phyloP scores from a whole-genome alignment of 169 alveolate species.

The Cryptosporidium meleagridis region DNA sequence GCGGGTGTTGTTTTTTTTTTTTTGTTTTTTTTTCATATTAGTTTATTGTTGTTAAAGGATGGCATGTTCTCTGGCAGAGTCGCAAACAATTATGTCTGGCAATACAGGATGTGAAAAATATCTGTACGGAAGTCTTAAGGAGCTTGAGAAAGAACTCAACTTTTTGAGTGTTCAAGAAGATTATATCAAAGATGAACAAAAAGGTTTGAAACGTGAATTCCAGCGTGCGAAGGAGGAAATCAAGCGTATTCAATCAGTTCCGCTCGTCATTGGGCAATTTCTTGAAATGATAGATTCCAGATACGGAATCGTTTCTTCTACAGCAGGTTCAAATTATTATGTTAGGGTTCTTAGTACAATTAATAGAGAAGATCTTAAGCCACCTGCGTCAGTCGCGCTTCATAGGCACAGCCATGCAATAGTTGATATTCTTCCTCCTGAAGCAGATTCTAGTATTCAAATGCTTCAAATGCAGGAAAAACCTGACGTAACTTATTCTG shows the following conservation, averaged over 20 bases:
- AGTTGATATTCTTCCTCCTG: slow-evolving; percentile 98
- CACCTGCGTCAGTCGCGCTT: slow-evolving; percentile 98
- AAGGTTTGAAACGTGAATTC: slow-evolving; percentile 96
- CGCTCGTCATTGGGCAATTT: slow-evolving; percentile 98
- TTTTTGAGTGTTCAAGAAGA: slow-evolving; percentile 86
- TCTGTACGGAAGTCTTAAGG: slow-evolving; percentile 27
- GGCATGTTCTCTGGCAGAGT: slow-evolving; percentile 3
- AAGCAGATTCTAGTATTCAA: slow-evolving; percentile 97
- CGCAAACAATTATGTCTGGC: slow-evolving; percentile 9
- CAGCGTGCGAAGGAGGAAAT: slow-evolving; percentile 96
- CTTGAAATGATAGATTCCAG: slow-evolving; percentile 96
- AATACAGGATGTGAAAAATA: not conserved
- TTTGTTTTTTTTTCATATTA: not conserved
- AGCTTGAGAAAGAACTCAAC: slow-evolving; percentile 63
- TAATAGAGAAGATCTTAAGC: slow-evolving; percentile 98
- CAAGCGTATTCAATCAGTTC: slow-evolving; percentile 97
- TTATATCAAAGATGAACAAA: slow-evolving; percentile 97
- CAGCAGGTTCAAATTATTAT: slow-evolving; percentile 96
- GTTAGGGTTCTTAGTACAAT: slow-evolving; percentile 98
- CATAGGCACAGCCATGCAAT: slow-evolving; percentile 99
- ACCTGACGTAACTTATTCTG: slow-evolving; percentile 99
- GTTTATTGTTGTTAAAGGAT: not conserved
- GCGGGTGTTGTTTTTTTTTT: not conserved
- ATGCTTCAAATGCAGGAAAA: slow-evolving; percentile 96
- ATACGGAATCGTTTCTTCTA: slow-evolving; percentile 96